Conservation (phyloP, 345 rosid genomes). For the Xanthoceras sorbifolium region DNA sequence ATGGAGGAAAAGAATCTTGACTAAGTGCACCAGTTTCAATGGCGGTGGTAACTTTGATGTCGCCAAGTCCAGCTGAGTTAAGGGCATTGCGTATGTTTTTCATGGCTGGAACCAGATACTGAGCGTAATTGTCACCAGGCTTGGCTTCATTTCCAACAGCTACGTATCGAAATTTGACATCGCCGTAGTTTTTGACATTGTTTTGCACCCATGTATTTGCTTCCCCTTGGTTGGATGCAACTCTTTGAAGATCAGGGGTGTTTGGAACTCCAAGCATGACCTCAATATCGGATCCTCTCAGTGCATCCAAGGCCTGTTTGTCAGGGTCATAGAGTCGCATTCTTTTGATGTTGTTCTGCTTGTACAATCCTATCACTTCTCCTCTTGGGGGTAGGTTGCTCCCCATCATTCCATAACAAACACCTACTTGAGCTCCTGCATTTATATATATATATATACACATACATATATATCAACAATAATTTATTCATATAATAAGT, state of each 20-base stretch:
- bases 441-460: neutral
- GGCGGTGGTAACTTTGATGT: constrained; percentile 52
- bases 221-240: constrained; percentile 39
- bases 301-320: constrained; percentile 41
- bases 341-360: constrained; percentile 40
- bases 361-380: constrained; percentile 56
- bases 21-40: constrained; percentile 24
- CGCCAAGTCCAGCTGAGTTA: constrained; percentile 31
- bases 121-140: constrained; percentile 25
- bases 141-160: constrained; percentile 49
- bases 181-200: constrained; percentile 30
- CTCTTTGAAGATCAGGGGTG: constrained; percentile 22
- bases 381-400: constrained; percentile 47
- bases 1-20: constrained; percentile 39
- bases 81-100: constrained; percentile 34
- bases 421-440: constrained; percentile 63
- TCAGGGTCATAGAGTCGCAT: constrained; percentile 41
- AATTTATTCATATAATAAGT: too few relatives aligned
- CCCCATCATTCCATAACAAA: constrained; percentile 65
- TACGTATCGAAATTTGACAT: neutral
- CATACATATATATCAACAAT: too few relatives aligned
- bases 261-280: constrained; percentile 55
- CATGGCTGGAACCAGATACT: constrained; percentile 42
- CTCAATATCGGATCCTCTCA: constrained; percentile 51
- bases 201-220: constrained; percentile 47